phyloP scores from a whole-genome alignment of 2,329 filamentous ascomycete species.

The Lachnum nothofagi region DNA sequence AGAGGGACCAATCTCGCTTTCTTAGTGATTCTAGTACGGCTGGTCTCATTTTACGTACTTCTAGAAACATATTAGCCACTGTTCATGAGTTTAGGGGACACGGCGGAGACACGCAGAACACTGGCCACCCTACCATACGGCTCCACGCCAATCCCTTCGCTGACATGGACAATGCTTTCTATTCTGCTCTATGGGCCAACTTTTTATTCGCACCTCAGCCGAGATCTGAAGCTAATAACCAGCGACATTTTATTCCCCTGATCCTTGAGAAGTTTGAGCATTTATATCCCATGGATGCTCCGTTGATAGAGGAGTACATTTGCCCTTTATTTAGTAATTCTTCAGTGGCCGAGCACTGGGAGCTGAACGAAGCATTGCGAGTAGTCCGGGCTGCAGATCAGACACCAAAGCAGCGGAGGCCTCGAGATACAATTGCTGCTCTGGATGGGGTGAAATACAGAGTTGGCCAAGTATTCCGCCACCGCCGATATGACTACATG shows the following conservation, averaged over 20 bases:
- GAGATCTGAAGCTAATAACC: constrained; percentile 21
- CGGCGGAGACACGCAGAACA: constrained; percentile 17
- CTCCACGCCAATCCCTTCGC: constrained; percentile 30
- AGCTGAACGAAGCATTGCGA: constrained; percentile 48
- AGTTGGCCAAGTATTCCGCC: constrained; percentile 79
- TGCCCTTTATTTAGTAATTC: constrained; percentile 28
- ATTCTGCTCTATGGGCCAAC: constrained; percentile 36
- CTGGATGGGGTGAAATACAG: constrained; percentile 53
- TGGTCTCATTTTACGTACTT: constrained; percentile 68
- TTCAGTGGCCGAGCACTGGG: constrained; percentile 31
- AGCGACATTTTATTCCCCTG: constrained; percentile 32
- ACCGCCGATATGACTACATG: constrained; percentile 72
- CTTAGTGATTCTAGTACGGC: constrained; percentile 59
- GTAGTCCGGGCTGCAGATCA: constrained; percentile 52
- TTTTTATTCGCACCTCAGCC: constrained; percentile 31
- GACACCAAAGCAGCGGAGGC: constrained; percentile 45
- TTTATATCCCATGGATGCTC: constrained; percentile 35
- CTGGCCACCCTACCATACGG: constrained; percentile 35
- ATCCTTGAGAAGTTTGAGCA: constrained; percentile 35
- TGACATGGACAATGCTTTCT: constrained; percentile 36
- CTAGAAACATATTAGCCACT: constrained; percentile 75
- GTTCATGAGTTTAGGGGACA: constrained; percentile 47
- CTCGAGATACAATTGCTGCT: constrained; percentile 20
- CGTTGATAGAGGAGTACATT: constrained; percentile 35
- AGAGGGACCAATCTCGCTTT: constrained; percentile 46